A percentile compares a stretch with the other conserved stretches of the same genome.
These are phyloP conservation scores for Wickerhamomyces queroliae DNA, from an alignment of 805 yeast species.

Conservation along the genomic window DNA sequence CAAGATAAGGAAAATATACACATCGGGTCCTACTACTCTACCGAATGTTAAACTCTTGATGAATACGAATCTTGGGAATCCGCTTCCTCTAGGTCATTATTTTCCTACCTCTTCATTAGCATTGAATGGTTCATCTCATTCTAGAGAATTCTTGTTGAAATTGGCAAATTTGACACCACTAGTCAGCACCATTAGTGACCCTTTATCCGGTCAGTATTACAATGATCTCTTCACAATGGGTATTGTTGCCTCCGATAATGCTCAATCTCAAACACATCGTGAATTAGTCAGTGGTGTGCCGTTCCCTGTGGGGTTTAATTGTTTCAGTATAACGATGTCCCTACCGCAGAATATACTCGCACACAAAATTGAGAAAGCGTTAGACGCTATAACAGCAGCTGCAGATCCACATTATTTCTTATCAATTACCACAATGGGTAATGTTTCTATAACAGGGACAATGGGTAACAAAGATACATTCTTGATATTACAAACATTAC, in stretches of 20 bases:
- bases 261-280: constrained; percentile 47
- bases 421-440: constrained; percentile 40
- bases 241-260: constrained; percentile 34
- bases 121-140: constrained; percentile 36
- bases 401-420: constrained; percentile 41
- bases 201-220: constrained; percentile 45
- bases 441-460: constrained; percentile 44
- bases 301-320: constrained; percentile 41
- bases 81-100: constrained; percentile 13
- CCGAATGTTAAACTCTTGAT: constrained; percentile 5
- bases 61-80: constrained; percentile 8
- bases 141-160: constrained; percentile 33
- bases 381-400: constrained; percentile 41
- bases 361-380: constrained; percentile 28
- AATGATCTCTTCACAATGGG: constrained; percentile 42
- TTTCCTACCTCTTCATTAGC: constrained; percentile 22
- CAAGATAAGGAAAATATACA: background rate
- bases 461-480: constrained; percentile 46
- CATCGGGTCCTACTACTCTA: background rate
- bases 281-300: constrained; percentile 45
- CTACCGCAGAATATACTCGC: background rate
- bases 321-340: background rate
- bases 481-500: constrained; percentile 24
- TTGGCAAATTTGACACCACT: constrained; percentile 38
- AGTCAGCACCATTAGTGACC: constrained; percentile 40